Conservation (phyloP, 148 eudicot species). For the Pouteria glomerata region DNA sequence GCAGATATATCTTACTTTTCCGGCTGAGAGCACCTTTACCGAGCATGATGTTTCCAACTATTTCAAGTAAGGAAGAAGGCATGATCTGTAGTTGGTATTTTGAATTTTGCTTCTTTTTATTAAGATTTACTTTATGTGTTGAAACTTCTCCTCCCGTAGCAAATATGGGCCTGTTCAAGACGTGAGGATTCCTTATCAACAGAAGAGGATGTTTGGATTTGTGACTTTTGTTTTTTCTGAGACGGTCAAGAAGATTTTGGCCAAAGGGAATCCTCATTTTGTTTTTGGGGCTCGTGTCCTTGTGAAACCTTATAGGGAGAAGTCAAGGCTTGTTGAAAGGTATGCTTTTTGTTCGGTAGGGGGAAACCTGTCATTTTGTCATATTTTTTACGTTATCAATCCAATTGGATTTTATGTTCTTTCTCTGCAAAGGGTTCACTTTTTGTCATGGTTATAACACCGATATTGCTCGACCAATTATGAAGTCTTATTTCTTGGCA, state of each 20-base stretch:
- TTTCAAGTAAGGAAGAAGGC: constrained; percentile 34
- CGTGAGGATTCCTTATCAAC: constrained; percentile 73
- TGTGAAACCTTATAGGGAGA: constrained; percentile 72
- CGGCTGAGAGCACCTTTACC: constrained; percentile 50
- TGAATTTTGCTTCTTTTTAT: neutral
- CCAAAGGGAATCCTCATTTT: constrained; percentile 57
- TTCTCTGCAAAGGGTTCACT: neutral
- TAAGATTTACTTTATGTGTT: neutral
- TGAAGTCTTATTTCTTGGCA: neutral
- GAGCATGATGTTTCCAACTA: constrained; percentile 56
- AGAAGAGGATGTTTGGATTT: constrained; percentile 71
- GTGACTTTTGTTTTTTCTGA: constrained; percentile 53
- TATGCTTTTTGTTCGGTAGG: constrained; percentile 5
- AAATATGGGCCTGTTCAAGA: constrained; percentile 60
- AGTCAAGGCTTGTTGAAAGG: constrained; percentile 50
- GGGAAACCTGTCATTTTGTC: neutral
- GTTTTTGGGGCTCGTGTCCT: constrained; percentile 68
- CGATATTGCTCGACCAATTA: neutral
- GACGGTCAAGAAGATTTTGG: constrained; percentile 45
- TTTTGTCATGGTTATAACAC: neutral
- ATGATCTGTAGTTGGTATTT: neutral
- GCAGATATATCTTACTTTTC: constrained; percentile 64
- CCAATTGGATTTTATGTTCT: neutral
- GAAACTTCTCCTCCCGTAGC: constrained; percentile 24
- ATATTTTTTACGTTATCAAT: neutral